Evolutionary conservation across 257 asterid species (phyloP).

Genomic region (Solanum sejunctum): DNA sequence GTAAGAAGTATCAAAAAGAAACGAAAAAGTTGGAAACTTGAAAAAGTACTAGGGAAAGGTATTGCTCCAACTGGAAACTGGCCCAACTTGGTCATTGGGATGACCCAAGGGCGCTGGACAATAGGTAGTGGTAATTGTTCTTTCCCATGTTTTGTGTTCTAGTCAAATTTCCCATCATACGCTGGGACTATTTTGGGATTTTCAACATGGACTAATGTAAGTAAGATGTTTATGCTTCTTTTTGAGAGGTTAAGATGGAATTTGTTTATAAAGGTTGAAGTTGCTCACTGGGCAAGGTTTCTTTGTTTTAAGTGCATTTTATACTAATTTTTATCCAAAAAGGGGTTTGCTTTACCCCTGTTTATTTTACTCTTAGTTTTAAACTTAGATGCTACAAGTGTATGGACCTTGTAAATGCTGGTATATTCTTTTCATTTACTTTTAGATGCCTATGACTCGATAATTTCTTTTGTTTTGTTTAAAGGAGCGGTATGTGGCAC

Average conservation of each 20-base stretch:
- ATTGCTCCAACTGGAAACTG: neutral
- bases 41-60: neutral
- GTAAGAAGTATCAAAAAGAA: neutral
- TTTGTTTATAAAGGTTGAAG: neutral
- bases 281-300: neutral
- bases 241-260: neutral
- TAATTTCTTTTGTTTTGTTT: neutral
- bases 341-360: neutral
- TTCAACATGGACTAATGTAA: neutral
- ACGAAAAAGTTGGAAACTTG: neutral
- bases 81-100: neutral
- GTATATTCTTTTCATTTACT: neutral
- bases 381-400: neutral
- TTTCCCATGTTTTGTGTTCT: neutral
- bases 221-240: neutral
- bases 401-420: neutral
- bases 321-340: neutral
- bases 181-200: neutral
- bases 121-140: neutral
- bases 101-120: neutral
- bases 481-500: constrained; percentile 51
- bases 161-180: neutral
- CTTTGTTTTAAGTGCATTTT: neutral
- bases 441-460: neutral
- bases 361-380: neutral